These are phyloP conservation scores for Pleurotus ostreatus DNA, from an alignment of 768 basidiomycete species.

Conservation along the genomic window DNA sequence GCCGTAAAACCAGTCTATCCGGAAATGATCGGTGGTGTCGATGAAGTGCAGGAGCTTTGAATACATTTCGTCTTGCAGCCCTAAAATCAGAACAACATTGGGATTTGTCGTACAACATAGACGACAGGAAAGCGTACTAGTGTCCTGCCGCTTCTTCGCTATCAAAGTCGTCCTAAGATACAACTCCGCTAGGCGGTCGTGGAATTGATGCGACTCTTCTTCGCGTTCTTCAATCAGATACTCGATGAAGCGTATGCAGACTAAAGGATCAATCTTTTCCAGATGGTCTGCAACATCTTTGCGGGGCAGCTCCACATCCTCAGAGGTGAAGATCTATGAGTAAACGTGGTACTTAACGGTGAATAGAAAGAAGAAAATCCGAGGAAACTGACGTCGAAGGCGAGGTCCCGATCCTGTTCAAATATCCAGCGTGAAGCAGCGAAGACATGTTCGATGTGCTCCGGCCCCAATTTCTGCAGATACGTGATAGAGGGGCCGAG, in stretches of 20 bases:
- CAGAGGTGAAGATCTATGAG: slow-evolving; percentile 86
- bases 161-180: slow-evolving; percentile 69
- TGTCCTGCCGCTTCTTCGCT: slow-evolving; percentile 56
- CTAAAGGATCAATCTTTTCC: slow-evolving; percentile 60
- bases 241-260: slow-evolving; percentile 81
- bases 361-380: neutral
- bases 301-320: slow-evolving; percentile 88
- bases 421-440: slow-evolving; percentile 84
- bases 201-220: slow-evolving; percentile 66
- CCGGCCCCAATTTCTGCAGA: slow-evolving; percentile 84
- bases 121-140: slow-evolving; percentile 36
- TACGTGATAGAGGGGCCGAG: slow-evolving; percentile 83
- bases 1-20: slow-evolving; percentile 76
- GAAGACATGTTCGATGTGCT: slow-evolving; percentile 80
- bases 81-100: slow-evolving; percentile 25
- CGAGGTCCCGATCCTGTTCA: slow-evolving; percentile 65
- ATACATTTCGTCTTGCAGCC: slow-evolving; percentile 47
- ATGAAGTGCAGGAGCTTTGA: slow-evolving; percentile 77
- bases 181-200: slow-evolving; percentile 86
- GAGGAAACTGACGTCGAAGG: slow-evolving; percentile 55
- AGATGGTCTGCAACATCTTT: slow-evolving; percentile 74
- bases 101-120: slow-evolving; percentile 5
- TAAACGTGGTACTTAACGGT: neutral
- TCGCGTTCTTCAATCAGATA: slow-evolving; percentile 73
- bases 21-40: slow-evolving; percentile 62